A percentile compares a stretch with the other conserved stretches of the same genome.
These are phyloP conservation scores for Microbotryum violaceum DNA, from an alignment of 1,284 basidiomycete species.

Conservation along the genomic window DNA sequence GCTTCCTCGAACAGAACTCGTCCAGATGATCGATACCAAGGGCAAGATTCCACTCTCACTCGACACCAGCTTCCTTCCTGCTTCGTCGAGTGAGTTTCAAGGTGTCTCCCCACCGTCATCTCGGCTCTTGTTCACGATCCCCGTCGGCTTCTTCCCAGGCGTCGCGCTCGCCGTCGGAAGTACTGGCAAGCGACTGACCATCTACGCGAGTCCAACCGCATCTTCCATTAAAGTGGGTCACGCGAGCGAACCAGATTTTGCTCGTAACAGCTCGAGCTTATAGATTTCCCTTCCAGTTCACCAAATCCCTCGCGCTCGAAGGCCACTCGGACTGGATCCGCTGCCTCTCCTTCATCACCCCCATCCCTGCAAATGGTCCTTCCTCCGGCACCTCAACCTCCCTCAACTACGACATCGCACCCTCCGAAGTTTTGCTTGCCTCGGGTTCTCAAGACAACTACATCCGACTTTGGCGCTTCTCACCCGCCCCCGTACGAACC, in stretches of 20 bases:
- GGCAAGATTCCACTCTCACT: slow-evolving; percentile 68
- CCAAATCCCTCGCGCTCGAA: slow-evolving; percentile 50
- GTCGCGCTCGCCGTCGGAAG: slow-evolving; percentile 64
- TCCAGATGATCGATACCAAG: slow-evolving; percentile 58
- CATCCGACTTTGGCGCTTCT: slow-evolving; percentile 74
- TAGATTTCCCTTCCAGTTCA: slow-evolving; percentile 32
- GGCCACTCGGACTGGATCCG: slow-evolving; percentile 95
- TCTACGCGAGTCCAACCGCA: slow-evolving; percentile 49
- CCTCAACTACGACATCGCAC: slow-evolving; percentile 36
- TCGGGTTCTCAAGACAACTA: slow-evolving; percentile 89
- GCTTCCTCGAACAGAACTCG: slow-evolving; percentile 37
- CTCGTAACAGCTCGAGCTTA: slow-evolving; percentile 6
- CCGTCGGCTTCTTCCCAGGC: slow-evolving; percentile 44
- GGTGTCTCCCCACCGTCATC: neutral
- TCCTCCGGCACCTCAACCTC: slow-evolving; percentile 40
- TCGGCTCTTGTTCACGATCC: neutral
- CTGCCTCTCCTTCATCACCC: slow-evolving; percentile 58
- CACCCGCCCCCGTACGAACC: neutral
- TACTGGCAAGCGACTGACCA: slow-evolving; percentile 66
- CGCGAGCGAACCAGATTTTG: neutral
- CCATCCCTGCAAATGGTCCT: slow-evolving; percentile 30
- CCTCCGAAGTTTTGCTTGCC: slow-evolving; percentile 55
- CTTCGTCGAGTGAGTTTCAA: slow-evolving; percentile 51
- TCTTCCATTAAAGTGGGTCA: neutral
- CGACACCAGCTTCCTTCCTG: slow-evolving; percentile 57